phyloP scores from a whole-genome alignment of 768 basidiomycete genomes.

The Rhizopogon sp. region DNA sequence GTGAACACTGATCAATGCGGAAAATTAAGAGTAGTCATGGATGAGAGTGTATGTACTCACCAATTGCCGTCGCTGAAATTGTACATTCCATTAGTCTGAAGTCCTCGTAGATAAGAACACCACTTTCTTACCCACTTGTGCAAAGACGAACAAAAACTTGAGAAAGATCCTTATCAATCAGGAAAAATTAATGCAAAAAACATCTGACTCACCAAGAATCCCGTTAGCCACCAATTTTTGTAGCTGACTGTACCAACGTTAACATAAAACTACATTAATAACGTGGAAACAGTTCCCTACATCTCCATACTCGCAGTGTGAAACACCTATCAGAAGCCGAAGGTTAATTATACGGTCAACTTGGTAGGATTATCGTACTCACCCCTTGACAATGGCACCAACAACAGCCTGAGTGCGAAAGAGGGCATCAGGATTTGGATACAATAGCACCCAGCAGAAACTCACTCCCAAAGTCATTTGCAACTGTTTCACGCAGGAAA shows the following conservation, averaged over 20 bases:
- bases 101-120: not conserved
- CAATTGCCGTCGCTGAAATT: constrained; percentile 30
- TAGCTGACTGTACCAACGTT: constrained; percentile 43
- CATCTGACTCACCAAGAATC: constrained; percentile 34
- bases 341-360: not conserved
- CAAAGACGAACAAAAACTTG: constrained; percentile 43
- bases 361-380: constrained; percentile 12
- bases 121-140: constrained; percentile 42
- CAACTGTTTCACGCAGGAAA: constrained; percentile 23
- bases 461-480: constrained; percentile 39
- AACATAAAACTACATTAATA: not conserved
- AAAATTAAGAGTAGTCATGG: not conserved
- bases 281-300: constrained; percentile 28
- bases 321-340: constrained; percentile 36
- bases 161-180: not conserved
- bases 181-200: not conserved
- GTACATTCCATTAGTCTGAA: not conserved
- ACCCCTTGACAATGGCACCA: constrained; percentile 55
- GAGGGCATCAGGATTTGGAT: not conserved
- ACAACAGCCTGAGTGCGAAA: constrained; percentile 38
- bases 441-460: not conserved
- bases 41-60: constrained; percentile 21
- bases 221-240: constrained; percentile 42
- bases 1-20: constrained; percentile 34
- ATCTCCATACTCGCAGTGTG: constrained; percentile 59